These are phyloP conservation scores for Hymenoscyphus occultus DNA, from an alignment of 2,329 filamentous ascomycete genomes.

Conservation along the genomic window DNA sequence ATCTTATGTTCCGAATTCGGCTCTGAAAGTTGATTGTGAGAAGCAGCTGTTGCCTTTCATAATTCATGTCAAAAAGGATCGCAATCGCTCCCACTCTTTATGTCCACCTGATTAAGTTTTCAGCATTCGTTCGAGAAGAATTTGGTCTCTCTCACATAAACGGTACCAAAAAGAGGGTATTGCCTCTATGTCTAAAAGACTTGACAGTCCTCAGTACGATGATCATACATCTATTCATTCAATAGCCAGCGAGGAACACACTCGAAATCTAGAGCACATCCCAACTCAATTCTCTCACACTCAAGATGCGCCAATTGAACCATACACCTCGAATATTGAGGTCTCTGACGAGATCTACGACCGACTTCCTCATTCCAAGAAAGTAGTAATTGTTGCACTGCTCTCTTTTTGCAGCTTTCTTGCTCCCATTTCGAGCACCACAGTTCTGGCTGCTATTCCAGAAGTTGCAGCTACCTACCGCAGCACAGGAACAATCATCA, in stretches of 20 bases:
- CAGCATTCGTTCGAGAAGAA: conserved; percentile 5
- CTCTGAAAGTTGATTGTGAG: not conserved
- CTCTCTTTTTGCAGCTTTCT: conserved; percentile 74
- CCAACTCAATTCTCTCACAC: conserved; percentile 31
- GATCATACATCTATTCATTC: conserved; percentile 26
- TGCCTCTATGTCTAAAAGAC: conserved; percentile 24
- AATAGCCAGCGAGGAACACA: conserved; percentile 16
- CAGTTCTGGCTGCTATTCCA: conserved; percentile 68
- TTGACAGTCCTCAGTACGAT: conserved; percentile 15
- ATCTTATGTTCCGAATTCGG: not conserved
- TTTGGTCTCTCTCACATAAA: conserved; percentile 10
- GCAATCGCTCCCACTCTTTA: conserved; percentile 3
- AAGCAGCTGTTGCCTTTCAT: conserved; percentile 11
- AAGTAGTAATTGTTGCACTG: conserved; percentile 64
- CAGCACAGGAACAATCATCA: conserved; percentile 67
- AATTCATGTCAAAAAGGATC: conserved; percentile 8
- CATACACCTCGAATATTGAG: conserved; percentile 29
- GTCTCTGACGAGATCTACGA: conserved; percentile 58
- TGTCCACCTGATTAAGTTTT: conserved; percentile 16
- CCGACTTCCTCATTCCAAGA: conserved; percentile 58
- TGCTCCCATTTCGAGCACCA: conserved; percentile 71
- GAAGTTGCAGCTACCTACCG: conserved; percentile 65
- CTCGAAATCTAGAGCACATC: conserved; percentile 22
- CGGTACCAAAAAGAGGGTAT: conserved; percentile 12
- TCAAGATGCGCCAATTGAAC: conserved; percentile 33